Conservation (phyloP, 306 rosid species). For the Acacia acuminata region DNA sequence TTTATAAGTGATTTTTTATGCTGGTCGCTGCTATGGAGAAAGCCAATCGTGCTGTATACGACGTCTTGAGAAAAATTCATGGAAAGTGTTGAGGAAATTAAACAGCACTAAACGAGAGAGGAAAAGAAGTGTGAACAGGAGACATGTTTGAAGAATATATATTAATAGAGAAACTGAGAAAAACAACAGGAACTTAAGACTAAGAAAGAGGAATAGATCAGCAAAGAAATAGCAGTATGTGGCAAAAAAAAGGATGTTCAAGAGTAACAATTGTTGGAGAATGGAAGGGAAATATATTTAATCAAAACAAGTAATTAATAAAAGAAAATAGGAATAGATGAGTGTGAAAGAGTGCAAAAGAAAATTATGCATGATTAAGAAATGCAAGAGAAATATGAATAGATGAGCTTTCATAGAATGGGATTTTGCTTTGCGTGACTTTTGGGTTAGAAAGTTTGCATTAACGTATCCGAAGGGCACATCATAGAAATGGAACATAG, state of each 20-base stretch:
- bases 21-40: too few relatives aligned
- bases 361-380: neutral
- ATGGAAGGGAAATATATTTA: neutral
- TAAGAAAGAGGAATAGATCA: neutral
- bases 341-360: neutral
- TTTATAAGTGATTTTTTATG: too few relatives aligned
- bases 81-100: neutral
- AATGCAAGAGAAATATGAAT: neutral
- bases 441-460: neutral
- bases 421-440: neutral
- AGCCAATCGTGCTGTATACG: neutral
- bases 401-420: neutral
- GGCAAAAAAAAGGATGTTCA: neutral
- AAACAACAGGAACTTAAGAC: neutral
- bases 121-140: neutral
- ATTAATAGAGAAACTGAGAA: neutral
- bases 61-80: neutral
- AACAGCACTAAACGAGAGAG: neutral
- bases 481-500: neutral
- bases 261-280: too few relatives aligned
- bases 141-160: neutral
- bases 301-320: too few relatives aligned
- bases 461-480: neutral
- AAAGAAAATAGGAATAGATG: neutral
- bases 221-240: neutral